Percentiles rank a stretch among this genome's conserved stretches.
Conservation (phyloP, 2,329 filamentous ascomycete genomes). For the Aspergillus caelatus region DNA sequence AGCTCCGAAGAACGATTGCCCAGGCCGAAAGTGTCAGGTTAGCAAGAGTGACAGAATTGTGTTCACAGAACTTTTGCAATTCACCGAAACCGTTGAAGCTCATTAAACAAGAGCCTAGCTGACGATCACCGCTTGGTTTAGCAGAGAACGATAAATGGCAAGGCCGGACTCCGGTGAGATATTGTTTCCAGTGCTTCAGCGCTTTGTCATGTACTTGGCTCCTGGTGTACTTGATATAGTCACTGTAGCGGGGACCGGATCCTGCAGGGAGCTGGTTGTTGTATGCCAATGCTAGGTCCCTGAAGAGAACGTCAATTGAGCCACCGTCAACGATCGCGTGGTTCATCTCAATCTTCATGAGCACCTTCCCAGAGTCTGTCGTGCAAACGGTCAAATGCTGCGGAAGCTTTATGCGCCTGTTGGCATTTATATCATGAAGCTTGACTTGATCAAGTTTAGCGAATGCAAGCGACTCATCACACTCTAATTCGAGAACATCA, state of each 20-base stretch:
- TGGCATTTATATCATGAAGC: slow-evolving; percentile 28
- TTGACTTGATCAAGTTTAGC: slow-evolving; percentile 31
- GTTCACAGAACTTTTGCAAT: slow-evolving; percentile 36
- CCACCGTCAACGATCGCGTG: slow-evolving; percentile 43
- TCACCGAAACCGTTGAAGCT: slow-evolving; percentile 35
- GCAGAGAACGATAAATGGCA: slow-evolving; percentile 31
- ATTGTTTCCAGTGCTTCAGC: slow-evolving; percentile 39
- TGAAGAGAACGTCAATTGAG: slow-evolving; percentile 36
- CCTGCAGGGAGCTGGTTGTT: slow-evolving; percentile 29
- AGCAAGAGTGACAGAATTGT: slow-evolving; percentile 35
- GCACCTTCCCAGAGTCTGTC: slow-evolving; percentile 31
- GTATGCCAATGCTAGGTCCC: slow-evolving; percentile 37
- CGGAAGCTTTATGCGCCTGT: slow-evolving; percentile 30
- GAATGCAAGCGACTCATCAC: slow-evolving; percentile 30
- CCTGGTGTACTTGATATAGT: slow-evolving; percentile 41
- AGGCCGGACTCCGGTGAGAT: slow-evolving; percentile 35
- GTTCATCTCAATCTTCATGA: slow-evolving; percentile 42
- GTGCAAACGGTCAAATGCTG: slow-evolving; percentile 41
- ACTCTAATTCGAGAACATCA: slow-evolving; percentile 33
- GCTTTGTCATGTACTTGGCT: slow-evolving; percentile 30
- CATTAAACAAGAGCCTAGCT: slow-evolving; percentile 17
- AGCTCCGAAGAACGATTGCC: slow-evolving; percentile 40
- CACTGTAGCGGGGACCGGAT: slow-evolving; percentile 36
- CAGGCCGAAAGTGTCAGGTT: slow-evolving; percentile 43
- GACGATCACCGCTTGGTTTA: slow-evolving; percentile 5